Evolutionary conservation across 768 basidiomycete genomes (phyloP).

Genomic region (Phylloporus sp.): DNA sequence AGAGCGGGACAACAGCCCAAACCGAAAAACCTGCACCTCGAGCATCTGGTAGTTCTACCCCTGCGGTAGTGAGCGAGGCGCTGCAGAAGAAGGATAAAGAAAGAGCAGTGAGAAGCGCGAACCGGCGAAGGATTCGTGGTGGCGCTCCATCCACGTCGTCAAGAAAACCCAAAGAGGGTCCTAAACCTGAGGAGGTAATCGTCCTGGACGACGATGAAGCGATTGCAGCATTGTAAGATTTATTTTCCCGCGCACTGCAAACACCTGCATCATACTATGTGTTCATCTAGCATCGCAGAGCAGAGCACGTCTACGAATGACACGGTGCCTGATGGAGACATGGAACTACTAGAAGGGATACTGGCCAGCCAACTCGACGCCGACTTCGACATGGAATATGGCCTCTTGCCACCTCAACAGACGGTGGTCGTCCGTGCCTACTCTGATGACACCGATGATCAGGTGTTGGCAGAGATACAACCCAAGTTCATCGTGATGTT

Average conservation of each 20-base stretch:
- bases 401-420: conserved; percentile 71
- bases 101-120: conserved; percentile 52
- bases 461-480: conserved; percentile 76
- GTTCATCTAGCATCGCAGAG: conserved; percentile 14
- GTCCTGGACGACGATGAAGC: conserved; percentile 29
- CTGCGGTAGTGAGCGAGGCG: conserved; percentile 56
- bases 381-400: conserved; percentile 76
- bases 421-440: conserved; percentile 84
- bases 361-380: conserved; percentile 34
- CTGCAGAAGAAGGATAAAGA: conserved; percentile 73
- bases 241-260: neutral
- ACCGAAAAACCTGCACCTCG: conserved; percentile 10
- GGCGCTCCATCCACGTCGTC: conserved; percentile 42
- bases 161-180: conserved; percentile 9
- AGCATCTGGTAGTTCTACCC: conserved; percentile 7
- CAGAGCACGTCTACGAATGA: conserved; percentile 16
- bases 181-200: conserved; percentile 9
- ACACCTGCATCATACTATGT: neutral
- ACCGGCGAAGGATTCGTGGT: conserved; percentile 71
- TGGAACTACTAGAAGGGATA: conserved; percentile 22
- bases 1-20: neutral
- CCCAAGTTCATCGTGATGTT: conserved; percentile 95
- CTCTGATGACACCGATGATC: conserved; percentile 90
- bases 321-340: conserved; percentile 16
- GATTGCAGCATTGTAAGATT: conserved; percentile 56